Base-by-base conservation (phyloP, 345 rosid genomes). In the Moringa oleifera region DNA sequence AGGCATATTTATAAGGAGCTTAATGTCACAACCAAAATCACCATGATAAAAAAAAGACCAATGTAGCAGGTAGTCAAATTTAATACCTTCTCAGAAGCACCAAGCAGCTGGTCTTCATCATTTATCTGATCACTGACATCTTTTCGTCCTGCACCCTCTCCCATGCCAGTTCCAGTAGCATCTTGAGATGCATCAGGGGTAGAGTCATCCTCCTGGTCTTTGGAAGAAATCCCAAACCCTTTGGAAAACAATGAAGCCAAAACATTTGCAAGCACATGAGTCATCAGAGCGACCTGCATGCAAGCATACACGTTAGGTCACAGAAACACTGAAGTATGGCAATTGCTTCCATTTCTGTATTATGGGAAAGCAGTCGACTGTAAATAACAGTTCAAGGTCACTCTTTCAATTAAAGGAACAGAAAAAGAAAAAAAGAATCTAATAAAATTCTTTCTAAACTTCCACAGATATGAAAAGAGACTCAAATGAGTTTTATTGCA, bases 41-140 rank as follows among this genome's bases (percentile, higher is more conserved):
- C n/a, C 20, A 24, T 16, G 23, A 36, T 22, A 1, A 15, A 53
- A n/a, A 59, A 61, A 58, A 53, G 47, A 53, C 37, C 18, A 49
- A 9, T 45, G 20, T 12, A 45, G 6, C 53, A 66, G 19, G 51
- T 15, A 66, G 50, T 41, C 20, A 20, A n/a, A 54, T 31, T 37
- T 4, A 47, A 51, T 61, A 88, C 97, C 89, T 94, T 83, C 57
- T 81, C 82, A 68, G 82, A 76, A 58, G 81, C 62, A 55, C 91
- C 96, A 59, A 66, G 81, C 37, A 94, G 82, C 68, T 90, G 96
- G 71, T 94, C 99, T 75, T 90, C 97, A 68, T 94, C 92, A 52
- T 75, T 77, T 72, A 94, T 86, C 75, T 93, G 88, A 71, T 88
- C 89, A 60, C 99, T 88, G 68, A 88, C 92, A 85, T 93, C 97